These are phyloP conservation scores for Podaxis sp. DNA, from an alignment of 768 basidiomycete species.

Conservation along the genomic window DNA sequence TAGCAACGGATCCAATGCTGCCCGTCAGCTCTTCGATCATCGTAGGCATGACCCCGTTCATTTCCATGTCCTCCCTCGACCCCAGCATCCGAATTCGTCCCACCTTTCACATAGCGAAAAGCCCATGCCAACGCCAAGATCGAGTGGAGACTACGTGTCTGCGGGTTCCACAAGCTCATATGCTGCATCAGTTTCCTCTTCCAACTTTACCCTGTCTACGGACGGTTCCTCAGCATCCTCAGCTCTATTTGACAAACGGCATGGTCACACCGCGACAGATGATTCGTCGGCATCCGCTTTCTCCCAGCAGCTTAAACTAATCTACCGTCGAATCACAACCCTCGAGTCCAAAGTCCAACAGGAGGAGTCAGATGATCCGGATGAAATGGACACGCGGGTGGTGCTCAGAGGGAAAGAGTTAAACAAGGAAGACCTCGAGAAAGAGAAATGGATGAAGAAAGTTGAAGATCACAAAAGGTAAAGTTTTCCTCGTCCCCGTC, in stretches of 20 bases:
- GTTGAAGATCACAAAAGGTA: constrained; percentile 83
- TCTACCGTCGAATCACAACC: constrained; percentile 78
- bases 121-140: constrained; percentile 50
- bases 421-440: constrained; percentile 57
- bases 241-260: constrained; percentile 56
- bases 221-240: constrained; percentile 73
- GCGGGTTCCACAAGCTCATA: constrained; percentile 75
- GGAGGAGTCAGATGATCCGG: constrained; percentile 57
- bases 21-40: constrained; percentile 79
- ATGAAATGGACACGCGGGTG: constrained; percentile 37
- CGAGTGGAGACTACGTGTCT: constrained; percentile 67
- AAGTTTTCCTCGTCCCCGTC: constrained; percentile 5
- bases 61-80: constrained; percentile 61
- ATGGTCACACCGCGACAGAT: constrained; percentile 36
- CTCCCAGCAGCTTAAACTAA: constrained; percentile 68
- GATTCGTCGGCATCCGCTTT: constrained; percentile 64
- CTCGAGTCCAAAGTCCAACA: constrained; percentile 73
- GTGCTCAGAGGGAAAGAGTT: constrained; percentile 38
- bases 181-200: constrained; percentile 62
- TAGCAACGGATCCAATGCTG: constrained; percentile 24
- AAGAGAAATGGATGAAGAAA: constrained; percentile 71
- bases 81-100: constrained; percentile 23
- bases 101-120: constrained; percentile 21
- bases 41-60: constrained; percentile 88
- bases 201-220: constrained; percentile 71